These are phyloP conservation scores for Malassezia japonica DNA, from an alignment of 1,284 basidiomycete genomes.

Conservation along the genomic window DNA sequence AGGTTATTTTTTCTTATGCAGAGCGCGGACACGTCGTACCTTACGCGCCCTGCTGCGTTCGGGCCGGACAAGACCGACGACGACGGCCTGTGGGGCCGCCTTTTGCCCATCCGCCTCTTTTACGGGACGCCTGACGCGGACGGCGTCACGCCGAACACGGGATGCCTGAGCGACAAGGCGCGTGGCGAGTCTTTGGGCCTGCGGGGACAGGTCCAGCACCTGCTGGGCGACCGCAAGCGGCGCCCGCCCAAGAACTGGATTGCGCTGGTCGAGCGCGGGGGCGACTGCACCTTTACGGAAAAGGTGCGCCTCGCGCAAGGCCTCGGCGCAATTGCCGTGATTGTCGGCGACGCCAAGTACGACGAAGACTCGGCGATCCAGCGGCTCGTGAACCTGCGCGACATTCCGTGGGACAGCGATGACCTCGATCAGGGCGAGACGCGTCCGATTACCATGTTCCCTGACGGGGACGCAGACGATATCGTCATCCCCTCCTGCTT, in stretches of 20 bases:
- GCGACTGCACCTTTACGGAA: constrained; percentile 37
- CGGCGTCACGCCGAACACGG: not conserved
- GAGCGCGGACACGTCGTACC: constrained; percentile 7
- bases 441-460: constrained; percentile 44
- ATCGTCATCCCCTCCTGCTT: constrained; percentile 43
- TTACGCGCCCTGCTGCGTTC: constrained; percentile 42
- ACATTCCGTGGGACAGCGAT: constrained; percentile 23
- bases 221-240: not conserved
- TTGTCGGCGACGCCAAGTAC: constrained; percentile 36
- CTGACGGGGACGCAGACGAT: constrained; percentile 38
- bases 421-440: constrained; percentile 28
- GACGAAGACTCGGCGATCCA: constrained; percentile 9
- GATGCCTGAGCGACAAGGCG: not conserved
- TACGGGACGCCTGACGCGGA: not conserved
- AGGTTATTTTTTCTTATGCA: not conserved
- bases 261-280: constrained; percentile 41
- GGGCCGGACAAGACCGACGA: constrained; percentile 32
- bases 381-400: not conserved
- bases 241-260: constrained; percentile 41
- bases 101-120: constrained; percentile 7
- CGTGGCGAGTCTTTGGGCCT: no score
- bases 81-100: constrained; percentile 18
- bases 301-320: constrained; percentile 42
- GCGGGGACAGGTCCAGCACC: no score
- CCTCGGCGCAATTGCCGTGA: constrained; percentile 42